phyloP scores from a whole-genome alignment of 2,329 filamentous ascomycete genomes.

The Camillea tinctor region DNA sequence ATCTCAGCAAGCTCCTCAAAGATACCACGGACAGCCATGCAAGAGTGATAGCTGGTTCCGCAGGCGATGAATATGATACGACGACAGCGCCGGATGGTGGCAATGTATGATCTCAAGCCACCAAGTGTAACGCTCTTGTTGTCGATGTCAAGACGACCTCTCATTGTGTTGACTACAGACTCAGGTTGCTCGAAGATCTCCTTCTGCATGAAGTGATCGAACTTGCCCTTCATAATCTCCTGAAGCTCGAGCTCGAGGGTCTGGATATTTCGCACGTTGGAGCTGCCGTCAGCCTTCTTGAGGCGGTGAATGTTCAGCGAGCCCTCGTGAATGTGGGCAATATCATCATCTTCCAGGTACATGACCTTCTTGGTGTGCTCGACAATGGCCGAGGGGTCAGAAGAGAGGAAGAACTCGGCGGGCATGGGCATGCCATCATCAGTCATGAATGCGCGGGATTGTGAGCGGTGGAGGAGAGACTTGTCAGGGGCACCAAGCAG shows the following conservation, averaged over 20 bases:
- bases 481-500: slow-evolving; percentile 92
- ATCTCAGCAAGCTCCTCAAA: slow-evolving; percentile 99
- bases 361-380: slow-evolving; percentile 99
- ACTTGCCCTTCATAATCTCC: slow-evolving; percentile 99
- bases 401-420: slow-evolving; percentile 98
- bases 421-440: slow-evolving; percentile 98
- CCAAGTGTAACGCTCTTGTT: slow-evolving; percentile 96
- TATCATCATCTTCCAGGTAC: slow-evolving; percentile 99
- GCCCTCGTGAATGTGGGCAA: slow-evolving; percentile 98
- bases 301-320: slow-evolving; percentile 98
- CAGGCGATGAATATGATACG: slow-evolving; percentile 99
- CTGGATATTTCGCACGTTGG: slow-evolving; percentile 97
- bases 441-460: slow-evolving; percentile 97
- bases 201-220: slow-evolving; percentile 99
- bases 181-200: slow-evolving; percentile 99
- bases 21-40: slow-evolving; percentile 97
- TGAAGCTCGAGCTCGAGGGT: slow-evolving; percentile 98
- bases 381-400: slow-evolving; percentile 95
- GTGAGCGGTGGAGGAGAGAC: slow-evolving; percentile 94
- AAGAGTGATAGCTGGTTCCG: slow-evolving; percentile 97
- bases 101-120: slow-evolving; percentile 93
- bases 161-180: slow-evolving; percentile 99
- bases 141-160: slow-evolving; percentile 89
- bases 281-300: slow-evolving; percentile 93
- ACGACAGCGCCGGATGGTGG: slow-evolving; percentile 92